These are phyloP conservation scores for Plasmodium vinckei DNA, from an alignment of 169 alveolate species.

Conservation along the genomic window DNA sequence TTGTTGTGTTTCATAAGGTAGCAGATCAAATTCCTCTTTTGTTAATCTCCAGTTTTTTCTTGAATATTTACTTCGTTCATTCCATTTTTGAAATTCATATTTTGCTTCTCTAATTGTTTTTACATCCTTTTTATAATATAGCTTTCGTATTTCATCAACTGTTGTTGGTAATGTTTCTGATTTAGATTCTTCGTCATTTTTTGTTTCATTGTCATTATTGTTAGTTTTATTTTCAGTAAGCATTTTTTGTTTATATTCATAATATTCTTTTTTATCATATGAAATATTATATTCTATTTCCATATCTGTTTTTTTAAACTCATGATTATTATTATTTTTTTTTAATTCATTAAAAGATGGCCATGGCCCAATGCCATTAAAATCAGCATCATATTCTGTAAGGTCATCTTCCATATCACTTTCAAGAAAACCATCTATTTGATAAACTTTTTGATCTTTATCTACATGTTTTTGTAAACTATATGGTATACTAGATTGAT, in stretches of 20 bases:
- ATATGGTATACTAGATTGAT: constrained; percentile 60
- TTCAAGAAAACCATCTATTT: constrained; percentile 52
- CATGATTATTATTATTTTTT: constrained; percentile 67
- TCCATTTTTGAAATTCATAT: constrained; percentile 81
- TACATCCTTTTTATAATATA: constrained; percentile 71
- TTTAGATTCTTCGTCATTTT: background rate
- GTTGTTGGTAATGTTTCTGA: background rate
- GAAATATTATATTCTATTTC: constrained; percentile 69
- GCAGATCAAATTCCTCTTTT: constrained; percentile 77
- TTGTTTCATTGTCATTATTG: background rate
- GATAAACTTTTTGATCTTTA: constrained; percentile 15
- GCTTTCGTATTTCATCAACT: constrained; percentile 20
- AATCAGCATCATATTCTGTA: constrained; percentile 82
- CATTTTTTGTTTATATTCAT: constrained; percentile 8
- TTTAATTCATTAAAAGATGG: constrained; percentile 74
- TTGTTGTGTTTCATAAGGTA: constrained; percentile 78
- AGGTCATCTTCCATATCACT: constrained; percentile 77
- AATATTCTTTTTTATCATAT: constrained; percentile 30
- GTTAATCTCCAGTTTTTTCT: constrained; percentile 82
- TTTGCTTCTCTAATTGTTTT: constrained; percentile 83
- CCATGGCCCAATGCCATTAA: constrained; percentile 85
- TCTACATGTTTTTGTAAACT: background rate
- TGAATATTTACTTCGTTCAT: constrained; percentile 71
- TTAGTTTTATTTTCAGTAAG: constrained; percentile 7
- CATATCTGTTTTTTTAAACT: constrained; percentile 67